Evolutionary conservation across 2,329 filamentous ascomycete genomes (phyloP), one percentile per base, ranked within the genome.

Genomic region (Paramyrothecium roridum): DNA sequence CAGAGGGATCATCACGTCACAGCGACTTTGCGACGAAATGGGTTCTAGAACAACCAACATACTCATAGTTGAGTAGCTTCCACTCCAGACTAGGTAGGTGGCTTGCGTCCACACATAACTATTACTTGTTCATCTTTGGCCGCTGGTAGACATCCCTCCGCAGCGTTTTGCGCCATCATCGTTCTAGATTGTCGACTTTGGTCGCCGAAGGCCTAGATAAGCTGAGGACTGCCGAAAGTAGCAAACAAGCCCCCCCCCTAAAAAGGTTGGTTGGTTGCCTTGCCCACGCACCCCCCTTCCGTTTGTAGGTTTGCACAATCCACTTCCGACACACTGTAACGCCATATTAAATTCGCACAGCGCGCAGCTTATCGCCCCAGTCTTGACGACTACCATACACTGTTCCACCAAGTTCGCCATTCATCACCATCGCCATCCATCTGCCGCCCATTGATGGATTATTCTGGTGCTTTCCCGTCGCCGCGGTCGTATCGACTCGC

Each of bases 401-500:
- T 30, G 26, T 30, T 30, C 26, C 26, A 30, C 26, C 26, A 17
- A 6, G 13, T 43, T 43, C 12, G 33, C 12, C 12, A 13, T 19
- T 13, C 37, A 43, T 30, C 26, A 19, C n/a, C 37, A 13, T 43
- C 12, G 37, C 13, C 37, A 43, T 43, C n/a, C 4, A 43, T 19
- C 37, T 30, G 26, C 49, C 49, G 45, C 48, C 51, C 54, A 52
- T 69, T 64, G 58, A 75, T 75, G 73, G 70, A 66, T 72, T 70
- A 67, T 54, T 70, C 72, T 62, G 64, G 65, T 54, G 65, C 68
- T 55, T 67, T 71, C 54, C 66, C 73, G 48, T 72, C 73, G 60
- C 77, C 78, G 58, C 71, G 73, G 54, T 78, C 79, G 50, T 76
- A 76, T 59, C 76, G 79, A 59, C 65, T 79, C 58, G 65, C 70